Evolutionary conservation across 1,284 basidiomycete species (phyloP).

Genomic region (Microbotryum saponariae): DNA sequence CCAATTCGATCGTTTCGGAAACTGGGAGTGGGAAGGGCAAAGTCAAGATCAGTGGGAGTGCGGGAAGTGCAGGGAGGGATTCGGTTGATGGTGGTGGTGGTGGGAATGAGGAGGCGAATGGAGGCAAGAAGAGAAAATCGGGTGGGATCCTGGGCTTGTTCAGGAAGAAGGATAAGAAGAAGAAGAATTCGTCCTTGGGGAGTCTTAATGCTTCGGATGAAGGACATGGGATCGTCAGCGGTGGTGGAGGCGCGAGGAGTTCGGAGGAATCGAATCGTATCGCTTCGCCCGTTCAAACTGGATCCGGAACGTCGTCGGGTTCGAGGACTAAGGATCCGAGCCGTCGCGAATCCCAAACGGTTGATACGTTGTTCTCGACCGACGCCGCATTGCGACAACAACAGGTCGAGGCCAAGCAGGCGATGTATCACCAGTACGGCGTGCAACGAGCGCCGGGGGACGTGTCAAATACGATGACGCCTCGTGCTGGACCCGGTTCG

Average conservation of each 20-base stretch:
- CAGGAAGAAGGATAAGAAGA: slow-evolving; percentile 61
- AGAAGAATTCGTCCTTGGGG: slow-evolving; percentile 45
- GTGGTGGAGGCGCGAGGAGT: slow-evolving; percentile 4
- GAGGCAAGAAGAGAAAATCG: slow-evolving; percentile 59
- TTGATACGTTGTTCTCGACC: slow-evolving; percentile 34
- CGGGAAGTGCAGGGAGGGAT: slow-evolving; percentile 41
- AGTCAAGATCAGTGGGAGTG: slow-evolving; percentile 40
- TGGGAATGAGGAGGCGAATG: slow-evolving; percentile 24
- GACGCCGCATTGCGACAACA: slow-evolving; percentile 57
- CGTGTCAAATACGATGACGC: slow-evolving; percentile 30
- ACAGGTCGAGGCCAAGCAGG: slow-evolving; percentile 78
- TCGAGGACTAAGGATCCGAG: not conserved
- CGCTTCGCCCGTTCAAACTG: slow-evolving; percentile 5
- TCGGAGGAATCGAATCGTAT: slow-evolving; percentile 20
- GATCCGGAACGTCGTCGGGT: slow-evolving; percentile 35
- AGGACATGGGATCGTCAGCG: slow-evolving; percentile 33
- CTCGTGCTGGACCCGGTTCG: slow-evolving; percentile 8
- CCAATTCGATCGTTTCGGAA: not conserved
- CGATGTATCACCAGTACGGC: slow-evolving; percentile 73
- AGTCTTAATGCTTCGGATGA: slow-evolving; percentile 49
- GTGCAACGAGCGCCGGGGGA: slow-evolving; percentile 35
- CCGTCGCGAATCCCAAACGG: slow-evolving; percentile 23
- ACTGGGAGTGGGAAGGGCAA: slow-evolving; percentile 6
- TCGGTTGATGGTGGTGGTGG: slow-evolving; percentile 42
- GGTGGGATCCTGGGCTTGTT: slow-evolving; percentile 65